Evolutionary conservation across 176 grass and related monocot species (phyloP), one percentile per base, ranked within the genome.

Genomic region (barley (Hordeum vulgare)): DNA sequence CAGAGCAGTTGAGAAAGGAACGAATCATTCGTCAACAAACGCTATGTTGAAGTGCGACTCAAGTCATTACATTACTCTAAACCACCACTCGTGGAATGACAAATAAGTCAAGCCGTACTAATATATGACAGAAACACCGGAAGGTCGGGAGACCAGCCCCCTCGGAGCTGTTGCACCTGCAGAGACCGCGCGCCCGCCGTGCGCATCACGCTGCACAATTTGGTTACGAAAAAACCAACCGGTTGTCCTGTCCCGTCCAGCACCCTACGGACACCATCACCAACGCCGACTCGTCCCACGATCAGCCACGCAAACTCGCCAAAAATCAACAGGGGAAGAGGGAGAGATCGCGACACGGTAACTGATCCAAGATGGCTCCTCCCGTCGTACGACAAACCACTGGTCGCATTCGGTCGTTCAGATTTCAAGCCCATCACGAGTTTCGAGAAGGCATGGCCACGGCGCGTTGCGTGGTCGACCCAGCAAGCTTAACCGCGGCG

Each of bases 251-350:
- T 74, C 35, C n/a, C 9, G 59, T 47, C 44, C 28, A 83, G 59
- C 31, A 28, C 71, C 40, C 56, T 68, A 77, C 78, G 83, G 42
- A 18, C 58, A 58, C 76, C 81, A 74, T 42, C 77, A 66, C 81
- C 25, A 65, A 31, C 26, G 5, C 1, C 68, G 20, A 75, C 61
- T 61, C 79, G 81, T 42, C 65, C 81, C 81, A 65, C 60, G 24
- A 67, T 84, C 75, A 67, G 7, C 81, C 45, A 18, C 86, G 74
- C 39, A 84, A 84, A 39, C 81, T 62, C 68, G 60, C 68, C 45
- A 84, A 80, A 0, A 80, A 47, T 49, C 41, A 60, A 45, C 18
- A 65, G 66, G 79, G 10, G 7, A 7, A 6, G 56, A 64, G 62
- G 4, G 12, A 56, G 6, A 49, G 51, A 70, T 11, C 24, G 18